Evolutionary conservation across 345 rosid genomes (phyloP).

Genomic region (Orychophragmus violaceus): DNA sequence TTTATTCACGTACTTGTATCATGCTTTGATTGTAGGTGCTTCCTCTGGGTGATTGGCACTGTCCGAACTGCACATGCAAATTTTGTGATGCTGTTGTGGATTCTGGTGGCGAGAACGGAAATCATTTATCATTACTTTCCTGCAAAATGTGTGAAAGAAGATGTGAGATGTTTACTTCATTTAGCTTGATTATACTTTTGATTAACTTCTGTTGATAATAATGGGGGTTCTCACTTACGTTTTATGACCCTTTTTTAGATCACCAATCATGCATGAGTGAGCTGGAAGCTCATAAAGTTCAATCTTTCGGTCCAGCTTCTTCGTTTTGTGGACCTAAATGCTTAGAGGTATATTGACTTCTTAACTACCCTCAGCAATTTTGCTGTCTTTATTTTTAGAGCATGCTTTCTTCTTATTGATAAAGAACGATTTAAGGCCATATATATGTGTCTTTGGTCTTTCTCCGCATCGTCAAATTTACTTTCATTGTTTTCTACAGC

Average conservation of each 20-base stretch:
- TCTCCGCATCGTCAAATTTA: not conserved
- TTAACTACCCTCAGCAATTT: not conserved
- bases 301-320: constrained; percentile 32
- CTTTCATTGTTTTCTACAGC: constrained; percentile 43
- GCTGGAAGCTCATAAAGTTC: constrained; percentile 36
- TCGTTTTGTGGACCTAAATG: constrained; percentile 75
- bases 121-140: constrained; percentile 21
- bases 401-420: not conserved
- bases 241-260: constrained; percentile 39
- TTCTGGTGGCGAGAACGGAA: constrained; percentile 28
- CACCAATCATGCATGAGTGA: constrained; percentile 61
- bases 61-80: constrained; percentile 90
- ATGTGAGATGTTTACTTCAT: constrained; percentile 44
- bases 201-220: not conserved
- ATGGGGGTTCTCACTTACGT: constrained; percentile 11
- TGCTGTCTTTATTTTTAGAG: not conserved
- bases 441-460: not conserved
- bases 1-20: constrained; percentile 14
- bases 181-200: not conserved
- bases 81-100: constrained; percentile 59
- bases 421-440: not conserved
- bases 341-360: constrained; percentile 57
- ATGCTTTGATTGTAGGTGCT: constrained; percentile 52
- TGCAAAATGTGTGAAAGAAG: constrained; percentile 80
- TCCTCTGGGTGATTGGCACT: constrained; percentile 90